Evolutionary conservation across 2,329 filamentous ascomycete species (phyloP).

Genomic region (Neofusicoccum cordaticola): DNA sequence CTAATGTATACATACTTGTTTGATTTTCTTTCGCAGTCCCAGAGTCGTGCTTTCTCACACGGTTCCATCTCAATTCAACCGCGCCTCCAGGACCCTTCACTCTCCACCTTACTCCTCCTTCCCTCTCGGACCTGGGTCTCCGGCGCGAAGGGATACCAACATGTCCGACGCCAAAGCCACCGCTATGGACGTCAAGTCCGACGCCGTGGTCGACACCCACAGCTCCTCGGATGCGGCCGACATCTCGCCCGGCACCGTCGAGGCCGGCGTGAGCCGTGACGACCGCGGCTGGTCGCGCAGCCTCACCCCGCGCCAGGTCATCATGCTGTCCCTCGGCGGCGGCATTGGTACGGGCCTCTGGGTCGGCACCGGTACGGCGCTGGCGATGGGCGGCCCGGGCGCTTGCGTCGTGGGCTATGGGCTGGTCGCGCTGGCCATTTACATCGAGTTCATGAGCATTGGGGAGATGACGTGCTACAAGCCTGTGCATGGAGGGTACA

Average conservation of each 20-base stretch:
- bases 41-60: neutral
- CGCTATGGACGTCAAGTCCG: neutral
- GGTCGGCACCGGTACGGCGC: slow-evolving; percentile 35
- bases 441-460: slow-evolving; percentile 16
- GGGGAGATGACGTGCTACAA: slow-evolving; percentile 21
- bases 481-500: slow-evolving; percentile 14
- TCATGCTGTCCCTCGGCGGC: slow-evolving; percentile 28
- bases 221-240: neutral
- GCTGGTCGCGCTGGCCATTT: slow-evolving; percentile 18
- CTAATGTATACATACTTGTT: neutral
- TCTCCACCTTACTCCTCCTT: no score
- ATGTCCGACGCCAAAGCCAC: neutral
- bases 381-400: slow-evolving; percentile 30
- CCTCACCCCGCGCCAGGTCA: slow-evolving; percentile 18
- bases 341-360: slow-evolving; percentile 39
- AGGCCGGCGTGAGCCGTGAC: neutral
- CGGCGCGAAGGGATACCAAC: neutral
- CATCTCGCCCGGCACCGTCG: neutral
- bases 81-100: neutral
- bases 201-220: neutral
- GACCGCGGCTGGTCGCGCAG: neutral
- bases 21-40: neutral
- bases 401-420: slow-evolving; percentile 35
- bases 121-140: neutral
- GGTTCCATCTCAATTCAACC: neutral